Evolutionary conservation across 2,329 filamentous ascomycete genomes (phyloP).

Genomic region (Calonectria crousiana): DNA sequence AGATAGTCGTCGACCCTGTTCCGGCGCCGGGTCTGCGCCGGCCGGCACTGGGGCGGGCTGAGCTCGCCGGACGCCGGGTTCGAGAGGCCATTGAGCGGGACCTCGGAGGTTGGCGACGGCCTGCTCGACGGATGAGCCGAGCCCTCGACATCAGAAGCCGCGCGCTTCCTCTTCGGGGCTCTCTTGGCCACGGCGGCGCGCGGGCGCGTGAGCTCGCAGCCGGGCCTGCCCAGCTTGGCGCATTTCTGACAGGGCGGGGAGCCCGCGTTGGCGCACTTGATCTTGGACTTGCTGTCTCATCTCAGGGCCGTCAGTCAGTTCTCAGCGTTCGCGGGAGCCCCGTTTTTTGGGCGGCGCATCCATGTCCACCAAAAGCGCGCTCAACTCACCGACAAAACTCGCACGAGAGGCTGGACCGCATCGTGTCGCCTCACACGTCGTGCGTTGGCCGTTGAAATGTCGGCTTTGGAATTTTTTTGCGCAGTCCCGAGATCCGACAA

Average conservation of each 20-base stretch:
- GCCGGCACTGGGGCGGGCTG: constrained; percentile 3
- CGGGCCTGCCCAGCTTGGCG: constrained; percentile 38
- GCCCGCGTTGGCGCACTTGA: constrained; percentile 51
- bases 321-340: not conserved
- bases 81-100: not conserved
- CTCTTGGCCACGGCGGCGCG: constrained; percentile 19
- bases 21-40: not conserved
- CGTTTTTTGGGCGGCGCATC: not conserved
- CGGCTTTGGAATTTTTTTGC: constrained; percentile 1
- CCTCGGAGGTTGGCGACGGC: not conserved
- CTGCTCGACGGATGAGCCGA: not conserved
- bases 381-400: not conserved
- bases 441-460: not conserved
- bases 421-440: not conserved
- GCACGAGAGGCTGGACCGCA: constrained; percentile 7
- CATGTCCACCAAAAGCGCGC: not conserved
- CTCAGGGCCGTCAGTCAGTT: not conserved
- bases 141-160: not conserved
- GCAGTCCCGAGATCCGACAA: not conserved
- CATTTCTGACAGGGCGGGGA: constrained; percentile 48
- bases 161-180: constrained; percentile 17
- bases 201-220: constrained; percentile 43
- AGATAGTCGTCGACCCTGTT: constrained; percentile 43
- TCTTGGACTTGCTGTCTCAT: constrained; percentile 47
- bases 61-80: not conserved